Conservation (phyloP, 2,329 filamentous ascomycete species). For the Ascochyta fabae region DNA sequence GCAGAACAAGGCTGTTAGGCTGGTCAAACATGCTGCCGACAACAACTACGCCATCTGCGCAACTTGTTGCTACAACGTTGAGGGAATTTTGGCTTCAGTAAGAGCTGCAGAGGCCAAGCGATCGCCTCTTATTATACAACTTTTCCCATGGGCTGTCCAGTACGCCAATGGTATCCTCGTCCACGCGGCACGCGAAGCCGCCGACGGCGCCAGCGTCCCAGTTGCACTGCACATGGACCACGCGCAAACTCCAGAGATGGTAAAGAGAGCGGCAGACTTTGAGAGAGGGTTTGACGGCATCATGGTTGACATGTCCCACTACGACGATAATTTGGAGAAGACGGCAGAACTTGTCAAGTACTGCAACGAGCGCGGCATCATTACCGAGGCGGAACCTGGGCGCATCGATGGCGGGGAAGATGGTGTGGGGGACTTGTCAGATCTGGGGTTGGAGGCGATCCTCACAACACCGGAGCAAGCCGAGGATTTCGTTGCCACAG, state of each 20-base stretch:
- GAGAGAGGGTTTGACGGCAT: conserved; percentile 42
- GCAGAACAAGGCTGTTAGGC: conserved; percentile 48
- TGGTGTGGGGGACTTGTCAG: conserved; percentile 71
- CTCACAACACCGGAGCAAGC: conserved; percentile 74
- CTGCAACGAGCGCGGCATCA: conserved; percentile 69
- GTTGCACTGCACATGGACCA: conserved; percentile 71
- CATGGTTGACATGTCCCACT: conserved; percentile 74
- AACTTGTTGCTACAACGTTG: conserved; percentile 72
- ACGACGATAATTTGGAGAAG: conserved; percentile 70
- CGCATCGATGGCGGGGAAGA: conserved; percentile 77
- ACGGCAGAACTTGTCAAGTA: conserved; percentile 68
- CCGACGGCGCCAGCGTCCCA: conserved; percentile 56
- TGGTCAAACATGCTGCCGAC: conserved; percentile 63
- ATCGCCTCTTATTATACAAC: conserved; percentile 73
- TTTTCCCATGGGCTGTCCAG: conserved; percentile 76
- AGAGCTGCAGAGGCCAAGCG: conserved; percentile 71
- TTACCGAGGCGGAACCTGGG: conserved; percentile 74
- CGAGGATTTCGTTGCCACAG: conserved; percentile 72
- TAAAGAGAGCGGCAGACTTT: conserved; percentile 63
- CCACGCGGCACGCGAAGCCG: conserved; percentile 54
- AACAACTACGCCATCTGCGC: conserved; percentile 66
- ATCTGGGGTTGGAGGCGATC: conserved; percentile 61
- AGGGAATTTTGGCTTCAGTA: conserved; percentile 72
- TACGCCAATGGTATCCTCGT: conserved; percentile 63
- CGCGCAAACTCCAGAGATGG: conserved; percentile 68